A percentile compares a stretch with the other conserved stretches of the same genome.
Evolutionary conservation across 2,329 filamentous ascomycete genomes (phyloP).

Genomic region (Biscogniauxia mediterranea): DNA sequence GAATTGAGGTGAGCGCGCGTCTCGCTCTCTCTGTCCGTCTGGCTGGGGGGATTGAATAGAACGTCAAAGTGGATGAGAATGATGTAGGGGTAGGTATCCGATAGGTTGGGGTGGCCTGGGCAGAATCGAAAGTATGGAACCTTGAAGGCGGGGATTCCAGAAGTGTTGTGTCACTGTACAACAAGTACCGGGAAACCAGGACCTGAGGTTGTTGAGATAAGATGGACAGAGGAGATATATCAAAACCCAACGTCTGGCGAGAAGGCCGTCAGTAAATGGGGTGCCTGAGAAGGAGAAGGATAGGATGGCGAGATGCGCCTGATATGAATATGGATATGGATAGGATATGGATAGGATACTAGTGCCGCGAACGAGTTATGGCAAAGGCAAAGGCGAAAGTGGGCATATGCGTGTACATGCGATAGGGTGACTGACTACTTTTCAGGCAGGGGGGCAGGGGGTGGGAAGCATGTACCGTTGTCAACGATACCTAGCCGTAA

Average conservation of each 20-base stretch:
- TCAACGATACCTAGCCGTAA: neutral
- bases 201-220: neutral
- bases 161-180: slow-evolving; percentile 9
- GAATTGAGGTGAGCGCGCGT: slow-evolving; percentile 22
- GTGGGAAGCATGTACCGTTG: neutral
- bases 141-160: slow-evolving; percentile 25
- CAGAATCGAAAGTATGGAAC: slow-evolving; percentile 28
- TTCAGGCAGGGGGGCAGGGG: neutral
- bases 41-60: slow-evolving; percentile 22
- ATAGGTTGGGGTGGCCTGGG: slow-evolving; percentile 28
- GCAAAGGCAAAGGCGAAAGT: neutral
- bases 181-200: neutral
- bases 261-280: too few relatives aligned
- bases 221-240: neutral
- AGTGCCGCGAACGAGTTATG: neutral
- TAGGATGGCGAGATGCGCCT: neutral
- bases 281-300: neutral
- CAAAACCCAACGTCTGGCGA: neutral
- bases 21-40: slow-evolving; percentile 10
- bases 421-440: neutral
- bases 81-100: slow-evolving; percentile 34
- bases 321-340: neutral
- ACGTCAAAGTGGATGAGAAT: slow-evolving; percentile 29
- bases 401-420: neutral
- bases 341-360: neutral